phyloP scores from a whole-genome alignment of 345 rosid species.

The Acer negundo region DNA sequence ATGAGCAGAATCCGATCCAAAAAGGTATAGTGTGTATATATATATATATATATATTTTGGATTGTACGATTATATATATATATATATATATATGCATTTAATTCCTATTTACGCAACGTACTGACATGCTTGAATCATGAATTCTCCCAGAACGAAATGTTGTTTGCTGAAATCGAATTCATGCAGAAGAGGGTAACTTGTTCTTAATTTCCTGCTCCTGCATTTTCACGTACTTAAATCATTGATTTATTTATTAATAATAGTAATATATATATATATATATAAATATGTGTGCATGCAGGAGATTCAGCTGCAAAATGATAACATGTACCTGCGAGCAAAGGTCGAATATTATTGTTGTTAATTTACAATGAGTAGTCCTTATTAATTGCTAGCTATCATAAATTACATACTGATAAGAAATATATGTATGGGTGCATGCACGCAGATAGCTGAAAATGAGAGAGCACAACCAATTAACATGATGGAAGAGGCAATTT shows the following conservation, averaged over 20 bases:
- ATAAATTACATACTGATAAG: no score
- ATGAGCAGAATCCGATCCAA: conserved; percentile 80
- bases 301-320: conserved; percentile 87
- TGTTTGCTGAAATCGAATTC: conserved; percentile 84
- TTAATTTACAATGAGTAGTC: no score
- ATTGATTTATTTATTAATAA: no score
- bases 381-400: no score
- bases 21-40: conserved; percentile 46
- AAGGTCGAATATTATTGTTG: conserved; percentile 45
- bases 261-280: no score
- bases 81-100: neutral
- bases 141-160: conserved; percentile 64
- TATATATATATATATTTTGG: neutral
- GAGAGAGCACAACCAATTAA: conserved; percentile 46
- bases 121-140: conserved; percentile 18
- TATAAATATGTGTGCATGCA: conserved; percentile 32
- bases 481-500: conserved; percentile 45
- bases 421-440: neutral
- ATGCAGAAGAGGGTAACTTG: conserved; percentile 89
- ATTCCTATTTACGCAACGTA: neutral
- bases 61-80: no score
- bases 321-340: conserved; percentile 70
- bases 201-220: conserved; percentile 16
- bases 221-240: neutral
- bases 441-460: conserved; percentile 60